Evolutionary conservation across 805 yeast genomes (phyloP), one percentile per base, ranked within the genome.

Genomic region (Kluyveromyces aestuarii): DNA sequence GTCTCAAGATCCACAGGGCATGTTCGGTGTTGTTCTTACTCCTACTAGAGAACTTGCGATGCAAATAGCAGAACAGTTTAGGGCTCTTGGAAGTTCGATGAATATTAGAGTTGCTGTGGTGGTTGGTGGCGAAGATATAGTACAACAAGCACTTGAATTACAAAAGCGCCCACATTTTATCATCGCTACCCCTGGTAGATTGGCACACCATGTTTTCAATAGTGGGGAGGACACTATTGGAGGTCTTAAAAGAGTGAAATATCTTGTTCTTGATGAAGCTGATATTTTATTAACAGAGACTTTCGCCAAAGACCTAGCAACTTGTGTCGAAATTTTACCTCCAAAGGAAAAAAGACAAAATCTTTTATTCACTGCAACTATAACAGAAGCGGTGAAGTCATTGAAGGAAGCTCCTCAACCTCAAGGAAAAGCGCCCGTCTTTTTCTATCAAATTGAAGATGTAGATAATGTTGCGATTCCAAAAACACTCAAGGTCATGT

Each of bases 41-140:
- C 99, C 99, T 4, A 84, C 91, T 0, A 74, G 99, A 67, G 99
- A 93, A 64, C 74, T 91, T 58, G 99, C 99, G 0, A 72, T 89
- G 63, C 99, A 93, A 64, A 93, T 93, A 30, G 97, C 97, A 2
- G 99, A 93, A 62, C 99, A 93, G 66, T 88, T 89, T 64, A 76
- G 87, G 2, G 99, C 98, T 0, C 67, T 93, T 27, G 99, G 99
- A 2, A 81, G 97, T 1, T 73, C 78, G 27, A 86, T 88, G 83
- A 90, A 91, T 64, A 79, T 91, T 54, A 77, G 84, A 62, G 82
- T 87, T n/a, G 70, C 81, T 7, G 83, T 93, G 13, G 73, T 93
- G 27, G 96, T 93, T 14, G 99, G 99, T 50, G 99, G 99, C 45
- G 95, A 85, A 57, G 95, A 89, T 62, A 87, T 90, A 69, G 81